Percentiles rank a stretch among this genome's conserved stretches.
phyloP scores from a whole-genome alignment of 495 filamentous ascomycete genomes.

The Aspergillus haitiensis region DNA sequence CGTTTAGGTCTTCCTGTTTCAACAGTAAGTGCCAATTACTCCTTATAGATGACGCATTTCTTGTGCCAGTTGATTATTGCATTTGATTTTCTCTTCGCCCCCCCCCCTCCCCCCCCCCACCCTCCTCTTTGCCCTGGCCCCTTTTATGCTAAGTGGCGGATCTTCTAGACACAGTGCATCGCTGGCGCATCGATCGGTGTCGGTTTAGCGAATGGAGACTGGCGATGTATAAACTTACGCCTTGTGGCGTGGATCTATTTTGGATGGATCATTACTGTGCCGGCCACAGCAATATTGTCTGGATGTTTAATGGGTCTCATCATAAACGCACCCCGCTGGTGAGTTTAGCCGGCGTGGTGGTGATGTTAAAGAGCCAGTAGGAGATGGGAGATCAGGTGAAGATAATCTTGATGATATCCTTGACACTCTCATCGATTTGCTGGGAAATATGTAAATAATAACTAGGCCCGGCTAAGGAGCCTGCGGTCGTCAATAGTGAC shows the following conservation, averaged over 20 bases:
- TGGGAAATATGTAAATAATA: too few relatives aligned
- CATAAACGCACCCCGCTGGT: constrained; percentile 13
- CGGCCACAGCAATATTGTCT: constrained; percentile 5
- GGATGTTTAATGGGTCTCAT: constrained; percentile 13
- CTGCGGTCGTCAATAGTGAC: too few relatives aligned
- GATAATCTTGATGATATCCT: too few relatives aligned
- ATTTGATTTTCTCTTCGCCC: too few relatives aligned
- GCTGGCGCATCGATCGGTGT: constrained; percentile 13
- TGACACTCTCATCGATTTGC: too few relatives aligned
- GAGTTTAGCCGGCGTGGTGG: not conserved
- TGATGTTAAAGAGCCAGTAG: too few relatives aligned
- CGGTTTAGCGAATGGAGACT: constrained; percentile 15
- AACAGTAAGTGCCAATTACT: not conserved
- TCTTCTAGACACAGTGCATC: constrained; percentile 11
- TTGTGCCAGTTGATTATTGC: too few relatives aligned
- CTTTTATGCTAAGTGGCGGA: too few relatives aligned
- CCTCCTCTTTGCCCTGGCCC: too few relatives aligned
- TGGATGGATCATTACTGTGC: constrained; percentile 17
- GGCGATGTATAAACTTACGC: constrained; percentile 16
- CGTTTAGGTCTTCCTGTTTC: constrained; percentile 8
- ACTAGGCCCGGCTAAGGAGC: too few relatives aligned
- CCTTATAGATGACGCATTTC: not conserved
- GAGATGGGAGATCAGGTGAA: too few relatives aligned
- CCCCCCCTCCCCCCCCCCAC: too few relatives aligned
- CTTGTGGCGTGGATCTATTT: constrained; percentile 16